Conservation (phyloP, 495 filamentous ascomycete genomes). For the Penicillium canescens region DNA sequence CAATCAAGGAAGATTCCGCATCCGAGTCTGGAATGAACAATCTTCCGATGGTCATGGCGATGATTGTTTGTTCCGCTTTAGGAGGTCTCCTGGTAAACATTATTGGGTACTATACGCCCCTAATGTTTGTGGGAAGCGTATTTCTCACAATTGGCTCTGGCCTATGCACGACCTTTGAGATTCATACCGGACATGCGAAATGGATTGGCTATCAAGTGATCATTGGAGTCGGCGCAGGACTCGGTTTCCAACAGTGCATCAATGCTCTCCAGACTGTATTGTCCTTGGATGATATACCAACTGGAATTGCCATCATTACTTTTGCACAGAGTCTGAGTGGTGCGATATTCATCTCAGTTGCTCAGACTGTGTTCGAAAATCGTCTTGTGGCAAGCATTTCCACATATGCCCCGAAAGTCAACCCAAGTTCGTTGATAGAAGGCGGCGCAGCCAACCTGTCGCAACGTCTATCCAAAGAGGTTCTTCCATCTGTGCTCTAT, state of each 20-base stretch:
- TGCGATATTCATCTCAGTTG: conserved; percentile 72
- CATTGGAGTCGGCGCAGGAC: conserved; percentile 66
- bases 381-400: conserved; percentile 59
- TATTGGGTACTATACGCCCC: conserved; percentile 75
- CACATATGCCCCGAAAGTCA: conserved; percentile 49
- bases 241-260: conserved; percentile 66
- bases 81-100: conserved; percentile 59
- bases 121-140: conserved; percentile 61
- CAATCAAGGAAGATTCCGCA: conserved; percentile 69
- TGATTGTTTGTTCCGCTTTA: conserved; percentile 62
- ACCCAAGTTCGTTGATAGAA: conserved; percentile 50
- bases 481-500: conserved; percentile 55
- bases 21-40: conserved; percentile 73
- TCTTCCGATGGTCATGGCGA: conserved; percentile 68
- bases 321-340: conserved; percentile 75
- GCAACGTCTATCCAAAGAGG: conserved; percentile 39
- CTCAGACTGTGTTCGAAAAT: conserved; percentile 77
- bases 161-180: conserved; percentile 63
- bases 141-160: conserved; percentile 68
- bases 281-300: conserved; percentile 59
- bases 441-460: conserved; percentile 70
- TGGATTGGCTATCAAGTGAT: conserved; percentile 84
- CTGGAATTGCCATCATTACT: conserved; percentile 64
- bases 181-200: conserved; percentile 42
- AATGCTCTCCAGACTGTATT: conserved; percentile 73